phyloP scores from a whole-genome alignment of 352 stramenopile species.

The Globisporangium cystogenes region DNA sequence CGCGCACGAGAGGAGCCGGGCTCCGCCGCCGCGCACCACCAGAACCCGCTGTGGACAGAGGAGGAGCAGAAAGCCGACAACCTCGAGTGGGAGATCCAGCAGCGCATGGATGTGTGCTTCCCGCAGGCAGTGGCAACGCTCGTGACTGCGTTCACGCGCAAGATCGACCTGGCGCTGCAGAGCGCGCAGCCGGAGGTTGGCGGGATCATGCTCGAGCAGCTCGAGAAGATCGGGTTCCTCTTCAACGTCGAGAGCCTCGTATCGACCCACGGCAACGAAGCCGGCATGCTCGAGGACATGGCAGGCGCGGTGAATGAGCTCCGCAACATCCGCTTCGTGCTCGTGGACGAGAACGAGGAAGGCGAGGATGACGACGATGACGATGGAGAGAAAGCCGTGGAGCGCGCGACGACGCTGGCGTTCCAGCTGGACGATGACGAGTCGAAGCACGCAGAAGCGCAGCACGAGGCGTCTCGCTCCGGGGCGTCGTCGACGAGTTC shows the following conservation, averaged over 20 bases:
- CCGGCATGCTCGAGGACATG: slow-evolving; percentile 87
- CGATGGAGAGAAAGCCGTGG: slow-evolving; percentile 20
- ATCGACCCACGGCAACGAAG: slow-evolving; percentile 84
- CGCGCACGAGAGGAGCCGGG: slow-evolving; percentile 45
- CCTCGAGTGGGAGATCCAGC: slow-evolving; percentile 68
- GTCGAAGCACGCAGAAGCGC: slow-evolving; percentile 35
- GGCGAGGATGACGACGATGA: slow-evolving; percentile 34
- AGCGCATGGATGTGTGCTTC: slow-evolving; percentile 85
- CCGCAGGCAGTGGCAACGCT: slow-evolving; percentile 70
- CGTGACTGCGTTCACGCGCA: slow-evolving; percentile 78
- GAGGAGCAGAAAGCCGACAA: slow-evolving; percentile 77
- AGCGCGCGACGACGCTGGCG: slow-evolving; percentile 29
- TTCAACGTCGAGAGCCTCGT: slow-evolving; percentile 84
- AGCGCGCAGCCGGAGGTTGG: slow-evolving; percentile 36
- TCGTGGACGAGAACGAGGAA: slow-evolving; percentile 73
- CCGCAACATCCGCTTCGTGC: slow-evolving; percentile 67
- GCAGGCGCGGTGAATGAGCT: slow-evolving; percentile 79
- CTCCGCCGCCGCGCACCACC: slow-evolving; percentile 37
- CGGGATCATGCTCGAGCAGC: slow-evolving; percentile 59
- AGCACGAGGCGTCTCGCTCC: slow-evolving; percentile 12
- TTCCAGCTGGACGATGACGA: slow-evolving; percentile 76
- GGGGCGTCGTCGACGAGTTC: slow-evolving; percentile 24
- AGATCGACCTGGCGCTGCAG: slow-evolving; percentile 73
- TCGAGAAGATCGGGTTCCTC: slow-evolving; percentile 76
- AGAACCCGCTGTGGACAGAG: slow-evolving; percentile 77